Evolutionary conservation across 345 rosid genomes (phyloP), one percentile per base, ranked within the genome.

Genomic region (Populus simonii): DNA sequence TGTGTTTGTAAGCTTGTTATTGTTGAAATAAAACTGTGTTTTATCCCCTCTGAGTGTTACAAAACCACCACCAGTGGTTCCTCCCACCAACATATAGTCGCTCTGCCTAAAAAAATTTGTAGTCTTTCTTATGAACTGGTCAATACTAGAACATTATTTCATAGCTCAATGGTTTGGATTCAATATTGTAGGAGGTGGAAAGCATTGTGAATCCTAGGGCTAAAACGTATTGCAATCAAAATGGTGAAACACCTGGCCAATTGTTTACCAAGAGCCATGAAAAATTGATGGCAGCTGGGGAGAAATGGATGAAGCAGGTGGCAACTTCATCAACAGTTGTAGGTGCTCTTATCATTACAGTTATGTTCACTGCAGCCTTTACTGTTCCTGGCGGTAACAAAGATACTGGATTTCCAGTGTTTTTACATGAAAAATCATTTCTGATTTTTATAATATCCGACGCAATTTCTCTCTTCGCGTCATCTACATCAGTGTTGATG

Each of bases 101-200:
- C 66, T 61, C 25, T 75, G 1, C 31, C 27, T 2, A 20, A 72
- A 16, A 66, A 55, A 20, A 33, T 61, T 62, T 78, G 75, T 39
- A 39, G 79, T 78, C 47, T 82, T 78, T 12, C 79, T 75, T 6
- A 33, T 33, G 35, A 33, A 33, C 8, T 6, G 15, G 67, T 70
- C 5, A 41, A 70, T 15, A 81, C 77, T 7, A 71, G 27, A 16
- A 82, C 43, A 39, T 16, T 78, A 33, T 33, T 33, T 33, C 35
- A 33, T 39, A 39, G 43, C 43, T 39, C 43, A 39, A 39, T 39
- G 10, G 10, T 39, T 39, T 39, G 35, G 35, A 33, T 33, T 33
- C 10, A 8, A 6, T 39, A 20, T 1, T 16, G 29, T n/a, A 61
- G 66, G 66, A 61, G 11, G 66, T 61, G 66, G 66, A 61, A n/a